A percentile compares a stretch with the other conserved stretches of the same genome.
Evolutionary conservation across 169 alveolate genomes (phyloP).

Genomic region (Cryptosporidium xiaoi): DNA sequence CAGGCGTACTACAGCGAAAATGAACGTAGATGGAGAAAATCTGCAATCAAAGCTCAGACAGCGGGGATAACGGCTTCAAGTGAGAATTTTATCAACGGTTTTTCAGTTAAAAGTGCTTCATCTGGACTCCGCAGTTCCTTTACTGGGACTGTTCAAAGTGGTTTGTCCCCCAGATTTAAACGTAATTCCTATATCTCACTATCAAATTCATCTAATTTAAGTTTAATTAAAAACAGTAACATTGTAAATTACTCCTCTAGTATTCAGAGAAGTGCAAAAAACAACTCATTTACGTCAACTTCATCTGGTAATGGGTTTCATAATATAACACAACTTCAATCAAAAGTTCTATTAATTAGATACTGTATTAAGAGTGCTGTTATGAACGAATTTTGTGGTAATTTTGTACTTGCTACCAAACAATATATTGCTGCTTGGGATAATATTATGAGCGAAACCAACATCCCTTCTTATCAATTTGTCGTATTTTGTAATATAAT

Average conservation of each 20-base stretch:
- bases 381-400: constrained; percentile 71
- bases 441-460: constrained; percentile 41
- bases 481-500: constrained; percentile 46
- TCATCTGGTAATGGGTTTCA: constrained; percentile 39
- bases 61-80: constrained; percentile 39
- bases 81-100: constrained; percentile 19
- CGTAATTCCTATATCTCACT: constrained; percentile 26
- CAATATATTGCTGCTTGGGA: constrained; percentile 70
- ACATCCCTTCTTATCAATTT: constrained; percentile 40
- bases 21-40: constrained; percentile 71
- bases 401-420: constrained; percentile 34
- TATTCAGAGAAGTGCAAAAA: constrained; percentile 10
- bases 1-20: constrained; percentile 68
- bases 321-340: constrained; percentile 54
- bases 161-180: constrained; percentile 56
- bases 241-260: neutral
- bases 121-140: constrained; percentile 36
- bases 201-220: constrained; percentile 1
- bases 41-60: constrained; percentile 69
- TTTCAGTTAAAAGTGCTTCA: constrained; percentile 27
- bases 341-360: constrained; percentile 35
- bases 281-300: constrained; percentile 36
- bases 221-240: constrained; percentile 9
- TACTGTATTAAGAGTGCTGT: constrained; percentile 72
- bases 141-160: constrained; percentile 9